Base-by-base conservation (phyloP, 1,139 yeast species). In the Yamadazyma oceani region DNA sequence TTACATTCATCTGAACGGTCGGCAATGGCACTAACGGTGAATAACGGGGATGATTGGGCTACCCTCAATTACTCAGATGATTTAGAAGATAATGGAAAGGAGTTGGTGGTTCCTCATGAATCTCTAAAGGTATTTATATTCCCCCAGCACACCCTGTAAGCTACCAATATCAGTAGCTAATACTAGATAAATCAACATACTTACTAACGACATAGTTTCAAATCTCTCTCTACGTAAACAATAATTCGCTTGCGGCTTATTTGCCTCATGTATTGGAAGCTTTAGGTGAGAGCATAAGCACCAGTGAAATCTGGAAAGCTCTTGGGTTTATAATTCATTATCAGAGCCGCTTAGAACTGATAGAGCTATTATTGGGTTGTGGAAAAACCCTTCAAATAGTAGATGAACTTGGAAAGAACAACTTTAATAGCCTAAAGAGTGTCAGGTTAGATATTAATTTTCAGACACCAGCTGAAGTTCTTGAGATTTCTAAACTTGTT, bases 401-500 rank as follows among this genome's bases (percentile, higher is more conserved):
- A 6, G 13, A 17, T 5, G 38, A 32, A 5, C 14, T 22, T 5
- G 29, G 29, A 2, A 32, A 25, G 5, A 10, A 19, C 5, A n/a
- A 21, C 4, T 29, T 40, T 4, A 34, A 30, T 3, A 10, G 16
- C n/a, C 16, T 42, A 14, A 27, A 37, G 9, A 12, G 7, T 9
- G 5, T 39, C 9, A 24, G 25, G 10, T 29, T 37, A 11, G 21
- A 32, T 4, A 25, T 40, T 19, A 19, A 38, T 3, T 37, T 26
- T 16, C n/a, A 17, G 11, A 34, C 35, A 8, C 26, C 29, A 7
- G 26, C 22, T 6, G 16, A 17, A 5, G 8, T 17, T 6, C 13
- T 38, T 3, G 29, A 33, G 6, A 9, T 19, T 10, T 11, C 32
- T 7, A 15, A 30, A 3, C 26, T 62, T n/a, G 31, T 51, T 11